Base-by-base conservation (phyloP, 495 filamentous ascomycete species). In the Aspergillus nanangensis region DNA sequence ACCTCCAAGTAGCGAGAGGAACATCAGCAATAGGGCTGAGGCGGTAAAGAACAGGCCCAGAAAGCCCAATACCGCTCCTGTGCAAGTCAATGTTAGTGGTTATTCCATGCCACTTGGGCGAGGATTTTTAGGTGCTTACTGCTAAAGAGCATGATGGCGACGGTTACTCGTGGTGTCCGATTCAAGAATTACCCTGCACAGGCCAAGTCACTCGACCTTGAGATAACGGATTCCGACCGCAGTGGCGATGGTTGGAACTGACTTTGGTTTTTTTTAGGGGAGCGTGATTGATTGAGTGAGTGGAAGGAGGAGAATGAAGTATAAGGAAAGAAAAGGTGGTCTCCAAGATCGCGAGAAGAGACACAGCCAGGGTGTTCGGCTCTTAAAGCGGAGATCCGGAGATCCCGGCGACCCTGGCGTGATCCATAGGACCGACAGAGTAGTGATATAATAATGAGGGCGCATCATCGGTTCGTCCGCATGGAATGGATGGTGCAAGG, bases 1-100 rank as follows among this genome's bases (percentile, higher is more conserved):
- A 38, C 87, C 90, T 19, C 80, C 87, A 20, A 96, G 76, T 38
- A 95, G 70, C 42, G 88, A 77, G 63, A 96, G 81, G 68, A 90
- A 86, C 44, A 90, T 83, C 52, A 96, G 66, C 33, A 94, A 69
- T 44, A 88, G 66, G 21, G 87, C 81, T 47, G 78, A 81, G 44
- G 80, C 81, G 63, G 87, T 83, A 54, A 95, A 79, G 63, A 94
- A 66, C 46, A 92, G 78, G 65, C 86, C 84, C 31, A 80, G 45
- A 44, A 84, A 59, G 50, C 76, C 76, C 53, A 84, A 55, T 34
- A 71, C 39, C 21, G 62, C 65, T 66, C 75, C 75, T 77, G 36
- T 45, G 44, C 9, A 13, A n/a, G 11, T 11, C 13, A 15, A 23
- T 43, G 39, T 51, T 22, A 53, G 42, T 21, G 33, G 31, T 5